Conservation (phyloP, 2,329 filamentous ascomycete species). For the Penicillium sp. region DNA sequence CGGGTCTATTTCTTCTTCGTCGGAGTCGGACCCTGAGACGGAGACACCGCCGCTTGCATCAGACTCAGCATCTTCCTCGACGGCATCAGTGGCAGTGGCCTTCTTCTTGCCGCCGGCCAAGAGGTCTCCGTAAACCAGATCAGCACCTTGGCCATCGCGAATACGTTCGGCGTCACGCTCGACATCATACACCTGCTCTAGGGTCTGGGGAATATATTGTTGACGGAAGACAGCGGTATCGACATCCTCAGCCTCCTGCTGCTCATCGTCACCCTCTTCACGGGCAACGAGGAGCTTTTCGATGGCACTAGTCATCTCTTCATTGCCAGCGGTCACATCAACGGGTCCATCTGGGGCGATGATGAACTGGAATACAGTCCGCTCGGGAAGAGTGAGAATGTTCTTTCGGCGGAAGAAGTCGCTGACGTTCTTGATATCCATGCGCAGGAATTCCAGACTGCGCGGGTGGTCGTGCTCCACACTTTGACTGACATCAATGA, state of each 20-base stretch:
- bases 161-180: slow-evolving; percentile 84
- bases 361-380: slow-evolving; percentile 81
- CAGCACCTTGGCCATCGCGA: slow-evolving; percentile 67
- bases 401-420: slow-evolving; percentile 89
- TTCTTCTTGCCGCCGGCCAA: slow-evolving; percentile 63
- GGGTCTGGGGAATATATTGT: slow-evolving; percentile 92
- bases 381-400: slow-evolving; percentile 77
- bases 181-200: slow-evolving; percentile 94
- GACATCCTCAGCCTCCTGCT: slow-evolving; percentile 57
- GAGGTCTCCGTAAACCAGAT: slow-evolving; percentile 82
- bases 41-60: slow-evolving; percentile 39
- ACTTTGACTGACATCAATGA: slow-evolving; percentile 97
- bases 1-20: slow-evolving; percentile 43
- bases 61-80: slow-evolving; percentile 37
- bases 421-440: slow-evolving; percentile 96
- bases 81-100: slow-evolving; percentile 30
- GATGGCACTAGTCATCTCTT: slow-evolving; percentile 61
- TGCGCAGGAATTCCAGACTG: slow-evolving; percentile 87
- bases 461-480: slow-evolving; percentile 96
- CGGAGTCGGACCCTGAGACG: slow-evolving; percentile 45
- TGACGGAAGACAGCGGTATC: slow-evolving; percentile 92
- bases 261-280: slow-evolving; percentile 52
- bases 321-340: slow-evolving; percentile 40
- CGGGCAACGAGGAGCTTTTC: slow-evolving; percentile 66
- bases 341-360: slow-evolving; percentile 57